phyloP scores from a whole-genome alignment of 2,329 filamentous ascomycete genomes.

The Sordariomycetes sp. region DNA sequence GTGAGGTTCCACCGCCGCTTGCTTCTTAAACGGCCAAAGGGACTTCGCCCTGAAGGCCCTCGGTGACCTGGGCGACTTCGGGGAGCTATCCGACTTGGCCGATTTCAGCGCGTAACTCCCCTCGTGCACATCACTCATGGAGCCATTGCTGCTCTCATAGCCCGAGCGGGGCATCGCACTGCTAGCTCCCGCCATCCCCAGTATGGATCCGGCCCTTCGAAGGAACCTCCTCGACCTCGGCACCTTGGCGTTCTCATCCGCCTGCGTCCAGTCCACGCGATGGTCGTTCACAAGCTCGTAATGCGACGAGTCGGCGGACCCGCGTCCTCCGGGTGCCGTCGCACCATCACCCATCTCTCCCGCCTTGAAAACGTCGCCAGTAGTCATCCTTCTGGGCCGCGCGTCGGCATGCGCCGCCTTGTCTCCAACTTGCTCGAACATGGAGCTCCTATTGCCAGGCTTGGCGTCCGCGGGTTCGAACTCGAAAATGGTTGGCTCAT shows the following conservation, averaged over 20 bases:
- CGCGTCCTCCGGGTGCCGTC: not conserved
- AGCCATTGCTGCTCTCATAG: conserved; percentile 16
- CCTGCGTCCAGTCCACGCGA: conserved; percentile 48
- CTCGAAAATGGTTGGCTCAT: conserved; percentile 3
- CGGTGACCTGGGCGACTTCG: conserved; percentile 22
- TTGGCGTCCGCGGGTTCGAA: conserved; percentile 8
- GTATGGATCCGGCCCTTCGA: conserved; percentile 35
- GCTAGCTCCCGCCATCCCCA: conserved; percentile 10
- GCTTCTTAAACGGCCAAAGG: conserved; percentile 10
- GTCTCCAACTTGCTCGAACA: conserved; percentile 19
- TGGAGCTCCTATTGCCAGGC: conserved; percentile 23
- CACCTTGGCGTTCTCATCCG: conserved; percentile 29
- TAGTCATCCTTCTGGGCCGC: not conserved
- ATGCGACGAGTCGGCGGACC: not conserved
- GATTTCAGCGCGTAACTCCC: conserved; percentile 2
- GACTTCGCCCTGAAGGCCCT: conserved; percentile 25
- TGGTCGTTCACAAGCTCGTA: conserved; percentile 19
- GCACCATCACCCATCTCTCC: not conserved
- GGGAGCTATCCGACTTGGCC: conserved; percentile 4
- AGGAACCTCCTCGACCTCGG: conserved; percentile 14
- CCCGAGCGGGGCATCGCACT: not conserved
- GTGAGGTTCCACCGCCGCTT: not conserved
- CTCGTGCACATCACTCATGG: conserved; percentile 10
- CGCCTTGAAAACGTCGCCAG: not conserved
- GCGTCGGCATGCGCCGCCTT: not conserved